Conservation (phyloP, 2,329 filamentous ascomycete species). For the Ophiocordyceps sinensis region DNA sequence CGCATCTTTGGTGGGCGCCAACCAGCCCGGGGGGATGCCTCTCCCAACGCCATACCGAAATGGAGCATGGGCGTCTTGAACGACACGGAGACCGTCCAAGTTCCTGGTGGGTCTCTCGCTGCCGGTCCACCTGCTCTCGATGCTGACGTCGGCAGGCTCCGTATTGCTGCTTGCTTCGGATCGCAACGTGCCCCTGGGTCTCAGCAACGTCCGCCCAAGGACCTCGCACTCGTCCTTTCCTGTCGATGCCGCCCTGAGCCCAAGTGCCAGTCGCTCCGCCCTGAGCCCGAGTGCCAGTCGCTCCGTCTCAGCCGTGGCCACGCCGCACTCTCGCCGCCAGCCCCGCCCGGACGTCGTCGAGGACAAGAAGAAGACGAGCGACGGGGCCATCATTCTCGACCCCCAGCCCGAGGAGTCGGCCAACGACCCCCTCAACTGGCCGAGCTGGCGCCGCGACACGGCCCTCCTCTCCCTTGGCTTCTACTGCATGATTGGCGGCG, state of each 20-base stretch:
- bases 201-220: constrained; percentile 35
- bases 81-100: constrained; percentile 67
- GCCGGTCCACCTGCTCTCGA: background rate
- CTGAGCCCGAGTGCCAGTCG: constrained; percentile 14
- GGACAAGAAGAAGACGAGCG: constrained; percentile 59
- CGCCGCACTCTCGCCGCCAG: constrained; percentile 4
- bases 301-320: constrained; percentile 1
- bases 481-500: constrained; percentile 86
- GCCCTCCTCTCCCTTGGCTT: constrained; percentile 74
- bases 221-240: constrained; percentile 45
- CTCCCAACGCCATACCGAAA: constrained; percentile 14
- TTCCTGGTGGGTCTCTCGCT: constrained; percentile 50
- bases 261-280: constrained; percentile 10
- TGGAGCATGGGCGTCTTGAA: constrained; percentile 72
- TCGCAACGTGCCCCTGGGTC: constrained; percentile 7
- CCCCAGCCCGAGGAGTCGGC: constrained; percentile 82
- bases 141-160: constrained; percentile 3
- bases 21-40: background rate
- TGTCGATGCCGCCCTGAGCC: constrained; percentile 22
- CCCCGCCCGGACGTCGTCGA: constrained; percentile 9
- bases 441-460: constrained; percentile 61
- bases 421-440: constrained; percentile 93
- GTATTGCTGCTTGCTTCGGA: constrained; percentile 6
- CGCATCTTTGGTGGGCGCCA: background rate
- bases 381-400: constrained; percentile 75